These are phyloP conservation scores for Aegilops tauschii DNA, from an alignment of 176 grass and related monocot genomes.

Conservation along the genomic window DNA sequence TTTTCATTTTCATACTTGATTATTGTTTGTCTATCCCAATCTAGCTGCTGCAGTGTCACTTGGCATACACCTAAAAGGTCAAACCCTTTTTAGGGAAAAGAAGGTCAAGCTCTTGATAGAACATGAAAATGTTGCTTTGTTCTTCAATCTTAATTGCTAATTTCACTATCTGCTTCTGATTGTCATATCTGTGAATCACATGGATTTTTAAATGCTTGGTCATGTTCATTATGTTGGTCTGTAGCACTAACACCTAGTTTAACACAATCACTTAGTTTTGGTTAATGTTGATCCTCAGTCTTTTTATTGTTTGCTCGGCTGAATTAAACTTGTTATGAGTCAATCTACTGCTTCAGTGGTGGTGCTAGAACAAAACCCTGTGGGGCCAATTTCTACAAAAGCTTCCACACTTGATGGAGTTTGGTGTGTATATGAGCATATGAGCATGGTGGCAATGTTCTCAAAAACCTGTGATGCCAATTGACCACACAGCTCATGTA, in stretches of 20 bases:
- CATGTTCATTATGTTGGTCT: neutral
- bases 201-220: neutral
- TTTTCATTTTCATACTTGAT: neutral
- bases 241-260: neutral
- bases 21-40: neutral
- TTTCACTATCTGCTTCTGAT: conserved; percentile 6
- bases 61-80: neutral
- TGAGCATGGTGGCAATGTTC: neutral
- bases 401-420: neutral
- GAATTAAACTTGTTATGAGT: neutral
- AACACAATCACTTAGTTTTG: conserved; percentile 5
- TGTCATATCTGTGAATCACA: neutral
- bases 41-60: neutral
- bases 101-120: conserved; percentile 9
- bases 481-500: neutral
- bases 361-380: neutral
- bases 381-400: neutral
- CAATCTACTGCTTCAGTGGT: neutral
- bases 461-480: neutral
- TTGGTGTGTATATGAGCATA: neutral
- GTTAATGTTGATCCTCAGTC: neutral
- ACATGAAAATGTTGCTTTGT: neutral
- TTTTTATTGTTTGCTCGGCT: neutral
- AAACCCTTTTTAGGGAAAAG: neutral
- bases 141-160: neutral